Conservation (phyloP, 169 alveolate species). For the Theileria annulata region DNA sequence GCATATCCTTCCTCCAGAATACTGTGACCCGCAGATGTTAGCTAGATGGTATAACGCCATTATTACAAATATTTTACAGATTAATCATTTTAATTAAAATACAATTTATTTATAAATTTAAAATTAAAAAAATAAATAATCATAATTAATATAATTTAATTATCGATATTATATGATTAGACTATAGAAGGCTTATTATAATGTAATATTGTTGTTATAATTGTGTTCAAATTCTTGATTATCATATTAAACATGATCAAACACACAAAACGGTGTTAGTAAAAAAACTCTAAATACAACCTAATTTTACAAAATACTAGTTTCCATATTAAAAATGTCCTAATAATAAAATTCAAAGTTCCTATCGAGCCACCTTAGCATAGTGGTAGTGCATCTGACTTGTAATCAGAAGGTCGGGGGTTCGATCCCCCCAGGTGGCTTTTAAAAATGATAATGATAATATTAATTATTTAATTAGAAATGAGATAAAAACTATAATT, state of each 20-base stretch:
- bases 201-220: not conserved
- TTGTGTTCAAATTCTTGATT: not conserved
- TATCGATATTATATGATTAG: not conserved
- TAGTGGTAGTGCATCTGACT: conserved; percentile 90
- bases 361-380: conserved; percentile 85
- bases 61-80: not conserved
- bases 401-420: conserved; percentile 91
- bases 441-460: not conserved
- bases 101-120: not conserved
- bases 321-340: not conserved
- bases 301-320: not conserved
- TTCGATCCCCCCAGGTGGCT: conserved; percentile 92
- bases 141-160: not conserved
- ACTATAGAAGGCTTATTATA: not conserved
- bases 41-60: conserved; percentile 57
- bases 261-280: not conserved
- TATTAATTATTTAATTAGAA: not conserved
- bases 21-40: conserved; percentile 67
- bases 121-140: not conserved
- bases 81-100: conserved; percentile 1
- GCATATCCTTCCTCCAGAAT: conserved; percentile 62
- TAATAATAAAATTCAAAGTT: conserved; percentile 4
- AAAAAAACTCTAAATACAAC: not conserved
- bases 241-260: not conserved
- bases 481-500: not conserved